Percentiles rank a stretch among this genome's conserved stretches.
phyloP scores from a whole-genome alignment of 495 filamentous ascomycete genomes.

The Podospora pseudocomata region DNA sequence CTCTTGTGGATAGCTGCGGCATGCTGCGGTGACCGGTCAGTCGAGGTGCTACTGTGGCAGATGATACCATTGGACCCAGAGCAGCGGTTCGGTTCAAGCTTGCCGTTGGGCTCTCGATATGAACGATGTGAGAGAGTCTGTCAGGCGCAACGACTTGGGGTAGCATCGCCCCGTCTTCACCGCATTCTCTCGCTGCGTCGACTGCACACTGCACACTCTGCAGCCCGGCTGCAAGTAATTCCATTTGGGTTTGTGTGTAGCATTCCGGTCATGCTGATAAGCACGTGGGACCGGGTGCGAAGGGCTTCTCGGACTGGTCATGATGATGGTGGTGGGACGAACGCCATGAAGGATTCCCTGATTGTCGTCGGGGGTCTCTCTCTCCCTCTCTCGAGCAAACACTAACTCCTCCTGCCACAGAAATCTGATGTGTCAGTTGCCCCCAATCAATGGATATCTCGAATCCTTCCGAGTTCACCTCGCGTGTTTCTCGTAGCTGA shows the following conservation, averaged over 20 bases:
- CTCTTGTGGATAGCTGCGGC: no score
- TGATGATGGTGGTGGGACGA: no score
- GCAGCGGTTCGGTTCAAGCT: slow-evolving; percentile 4
- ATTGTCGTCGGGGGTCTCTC: not conserved
- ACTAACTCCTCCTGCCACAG: not conserved
- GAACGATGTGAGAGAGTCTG: not conserved
- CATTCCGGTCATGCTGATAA: not conserved
- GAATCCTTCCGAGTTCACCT: slow-evolving; percentile 1
- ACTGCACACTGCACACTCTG: not conserved
- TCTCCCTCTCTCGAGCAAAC: not conserved
- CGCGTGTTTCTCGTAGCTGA: slow-evolving; percentile 5
- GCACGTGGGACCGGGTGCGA: slow-evolving; percentile 7
- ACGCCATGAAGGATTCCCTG: no score
- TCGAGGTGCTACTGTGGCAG: not conserved
- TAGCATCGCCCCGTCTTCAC: slow-evolving; percentile 8
- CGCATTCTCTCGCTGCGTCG: not conserved
- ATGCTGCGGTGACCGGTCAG: not conserved
- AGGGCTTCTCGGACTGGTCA: not conserved
- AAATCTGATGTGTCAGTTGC: not conserved
- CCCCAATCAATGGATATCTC: not conserved
- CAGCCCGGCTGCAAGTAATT: slow-evolving; percentile 4
- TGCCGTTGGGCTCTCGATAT: slow-evolving; percentile 2
- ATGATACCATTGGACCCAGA: slow-evolving; percentile 2
- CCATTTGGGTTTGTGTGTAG: slow-evolving; percentile 3
- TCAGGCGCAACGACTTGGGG: slow-evolving; percentile 8